Evolutionary conservation across 139 green algal genomes (phyloP), one percentile per base, ranked within the genome.

Genomic region (Zygnema circumcarinatum): DNA sequence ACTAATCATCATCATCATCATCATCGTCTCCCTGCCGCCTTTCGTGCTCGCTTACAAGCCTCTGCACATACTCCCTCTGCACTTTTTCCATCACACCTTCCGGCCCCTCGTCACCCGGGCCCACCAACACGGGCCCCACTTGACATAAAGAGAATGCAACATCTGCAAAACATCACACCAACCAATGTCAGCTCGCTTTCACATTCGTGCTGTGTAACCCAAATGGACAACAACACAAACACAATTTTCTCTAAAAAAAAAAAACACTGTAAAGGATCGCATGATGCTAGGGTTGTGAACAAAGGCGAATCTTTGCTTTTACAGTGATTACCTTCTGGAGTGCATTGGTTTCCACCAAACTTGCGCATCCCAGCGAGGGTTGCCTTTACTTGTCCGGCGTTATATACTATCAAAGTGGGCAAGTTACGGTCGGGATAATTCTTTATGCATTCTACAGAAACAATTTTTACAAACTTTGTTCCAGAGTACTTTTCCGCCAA

Each of bases 401-500:
- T 88, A 93, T 98, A 98, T 3, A 98, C 39, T 79, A 98, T 92
- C 86, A 98, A 39, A 2, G 96, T 98, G 35, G 96, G 96, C 79
- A 98, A 78, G 93, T 98, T 96, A 1, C 87, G 36, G 79, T 98
- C 96, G 3, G 96, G 96, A 92, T 98, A 98, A 47, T 93, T 90
- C 1, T 91, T 83, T 35, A 96, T 96, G 87, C 91, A 95, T 53
- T 96, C 96, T 3, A 94, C 96, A n/a, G 91, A 94, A 0, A 96
- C 69, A 47, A 98, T 98, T 38, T 94, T 95, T n/a, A 98, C 75
- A 86, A 98, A 98, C 80, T 97, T 97, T 33, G 95, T 97, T 67
- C 33, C 38, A 2, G 93, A 90, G 92, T 98, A 96, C 39, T 94
- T 93, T 33, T 62, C 73, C 0, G 96, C 95, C 2, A 98, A 85